A percentile compares a stretch with the other conserved stretches of the same genome.
Conservation (phyloP, 495 filamentous ascomycete species). For the Penicillium chermesinum region DNA sequence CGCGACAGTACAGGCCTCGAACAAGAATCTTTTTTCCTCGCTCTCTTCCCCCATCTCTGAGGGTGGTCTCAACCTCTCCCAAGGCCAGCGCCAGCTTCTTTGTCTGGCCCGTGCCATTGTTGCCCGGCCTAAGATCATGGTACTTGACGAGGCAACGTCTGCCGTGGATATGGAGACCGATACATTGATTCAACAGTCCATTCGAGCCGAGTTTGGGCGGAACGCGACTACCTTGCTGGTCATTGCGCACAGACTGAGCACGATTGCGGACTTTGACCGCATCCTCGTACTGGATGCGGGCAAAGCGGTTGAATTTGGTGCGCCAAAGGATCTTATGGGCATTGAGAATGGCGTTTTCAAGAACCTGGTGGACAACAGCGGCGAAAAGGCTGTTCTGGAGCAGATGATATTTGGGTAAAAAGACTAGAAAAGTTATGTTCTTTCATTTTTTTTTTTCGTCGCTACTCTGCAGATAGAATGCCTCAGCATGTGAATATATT, state of each 20-base stretch:
- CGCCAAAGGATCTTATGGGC: conserved; percentile 62
- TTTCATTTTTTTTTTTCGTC: not conserved
- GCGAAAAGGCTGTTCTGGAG: conserved; percentile 59
- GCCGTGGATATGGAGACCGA: conserved; percentile 88
- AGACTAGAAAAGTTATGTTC: conserved; percentile 1
- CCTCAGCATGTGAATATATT: not conserved
- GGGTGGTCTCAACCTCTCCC: conserved; percentile 75
- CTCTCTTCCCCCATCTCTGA: conserved; percentile 63
- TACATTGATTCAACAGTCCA: conserved; percentile 72
- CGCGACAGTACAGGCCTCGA: conserved; percentile 30
- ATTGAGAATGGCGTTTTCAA: conserved; percentile 55
- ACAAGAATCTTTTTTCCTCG: conserved; percentile 58
- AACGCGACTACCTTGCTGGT: conserved; percentile 73
- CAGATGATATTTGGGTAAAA: conserved; percentile 41
- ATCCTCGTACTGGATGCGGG: conserved; percentile 81
- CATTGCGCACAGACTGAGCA: conserved; percentile 82
- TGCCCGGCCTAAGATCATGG: conserved; percentile 72
- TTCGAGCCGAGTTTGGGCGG: conserved; percentile 68
- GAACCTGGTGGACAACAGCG: conserved; percentile 70
- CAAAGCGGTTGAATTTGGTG: conserved; percentile 65
- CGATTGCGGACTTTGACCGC: conserved; percentile 79
- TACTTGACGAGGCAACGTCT: conserved; percentile 85
- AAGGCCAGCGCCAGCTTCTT: conserved; percentile 84
- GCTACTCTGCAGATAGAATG: conserved; percentile 6
- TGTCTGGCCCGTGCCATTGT: conserved; percentile 87